These are phyloP conservation scores for Delitschia confertaspora DNA, from an alignment of 495 filamentous ascomycete species.

Conservation along the genomic window DNA sequence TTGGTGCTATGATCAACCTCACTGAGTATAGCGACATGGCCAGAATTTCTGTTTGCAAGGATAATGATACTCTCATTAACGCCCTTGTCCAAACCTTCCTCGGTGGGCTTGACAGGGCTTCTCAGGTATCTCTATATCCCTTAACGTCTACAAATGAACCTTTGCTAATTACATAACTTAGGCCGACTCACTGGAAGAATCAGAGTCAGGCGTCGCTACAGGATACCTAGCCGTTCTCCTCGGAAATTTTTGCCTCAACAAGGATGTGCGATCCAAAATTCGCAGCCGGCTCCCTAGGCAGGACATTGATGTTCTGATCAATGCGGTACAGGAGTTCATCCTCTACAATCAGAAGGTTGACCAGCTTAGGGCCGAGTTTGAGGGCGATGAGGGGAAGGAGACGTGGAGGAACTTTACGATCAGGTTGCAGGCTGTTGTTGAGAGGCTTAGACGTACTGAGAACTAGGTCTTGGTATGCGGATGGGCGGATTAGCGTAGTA, in stretches of 20 bases:
- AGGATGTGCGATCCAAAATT: constrained; percentile 41
- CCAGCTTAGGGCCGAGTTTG: constrained; percentile 31
- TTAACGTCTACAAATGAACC: background rate
- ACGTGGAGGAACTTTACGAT: constrained; percentile 46
- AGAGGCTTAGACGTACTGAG: constrained; percentile 32
- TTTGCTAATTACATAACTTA: constrained; percentile 35
- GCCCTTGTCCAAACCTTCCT: constrained; percentile 44
- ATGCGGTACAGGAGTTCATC: constrained; percentile 80
- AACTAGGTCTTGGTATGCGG: background rate
- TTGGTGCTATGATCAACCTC: constrained; percentile 85
- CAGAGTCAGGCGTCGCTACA: constrained; percentile 77
- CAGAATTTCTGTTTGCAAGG: constrained; percentile 35
- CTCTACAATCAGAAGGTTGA: constrained; percentile 69
- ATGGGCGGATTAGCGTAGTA: background rate
- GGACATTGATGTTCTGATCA: constrained; percentile 55
- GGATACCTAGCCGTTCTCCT: constrained; percentile 85
- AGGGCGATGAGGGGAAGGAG: constrained; percentile 41
- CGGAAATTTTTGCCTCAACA: constrained; percentile 64
- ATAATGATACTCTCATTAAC: constrained; percentile 33
- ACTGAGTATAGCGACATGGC: constrained; percentile 61
- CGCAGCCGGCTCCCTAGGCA: constrained; percentile 46
- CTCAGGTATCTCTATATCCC: constrained; percentile 38
- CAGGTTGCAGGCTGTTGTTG: constrained; percentile 50
- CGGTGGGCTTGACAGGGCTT: constrained; percentile 41
- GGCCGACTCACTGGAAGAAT: constrained; percentile 77